Base-by-base conservation (phyloP, 768 basidiomycete species). In the Lactifluus volemus region DNA sequence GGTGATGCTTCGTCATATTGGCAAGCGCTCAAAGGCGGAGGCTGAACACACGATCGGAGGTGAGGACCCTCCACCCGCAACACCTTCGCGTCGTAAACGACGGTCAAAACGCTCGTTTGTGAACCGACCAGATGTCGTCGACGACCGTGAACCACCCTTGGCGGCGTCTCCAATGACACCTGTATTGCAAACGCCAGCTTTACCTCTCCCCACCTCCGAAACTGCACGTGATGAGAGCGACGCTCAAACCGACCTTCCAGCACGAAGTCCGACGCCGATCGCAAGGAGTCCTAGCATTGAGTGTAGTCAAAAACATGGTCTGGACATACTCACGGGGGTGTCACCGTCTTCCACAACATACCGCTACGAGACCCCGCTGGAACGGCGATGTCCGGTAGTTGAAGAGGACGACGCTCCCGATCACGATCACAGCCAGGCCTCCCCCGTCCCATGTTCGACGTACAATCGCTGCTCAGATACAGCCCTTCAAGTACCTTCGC, bases 1-100 rank as follows among this genome's bases (percentile, higher is more conserved):
- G 66, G 76, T 84, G 54, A 78, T 92, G 76, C 76, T 89, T 42
- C 81, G 77, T 56, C 78, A 83, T 10, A 74, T 91, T 17, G 80
- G 79, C n/a, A 81, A 83, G 53, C 69, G 80, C 53, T 69, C 78
- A 64, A 77, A 84, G 65, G 76, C 81, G 1, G 87, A 89, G 63
- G 78, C 79, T 29, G 85, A 84, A 49, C 78, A 80, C 60, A 81
- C 76, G 2, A 85, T 81, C 65, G 83, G 79, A 34, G 78, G 78
- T 36, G 86, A 88, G 65, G 85, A 86, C n/a, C 56, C 61, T 41
- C 61, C 53, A 34, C 45, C 66, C 7, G 54, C 44, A 14, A 58
- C 49, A 25, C 55, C 55, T n/a, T 44, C 64, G 30, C 64, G 55
- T 48, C 59, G 61, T 30, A 66, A 63, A 50, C 64, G 67, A 34